Evolutionary conservation across 495 filamentous ascomycete genomes (phyloP).

Genomic region (Talaromyces thailandensis): DNA sequence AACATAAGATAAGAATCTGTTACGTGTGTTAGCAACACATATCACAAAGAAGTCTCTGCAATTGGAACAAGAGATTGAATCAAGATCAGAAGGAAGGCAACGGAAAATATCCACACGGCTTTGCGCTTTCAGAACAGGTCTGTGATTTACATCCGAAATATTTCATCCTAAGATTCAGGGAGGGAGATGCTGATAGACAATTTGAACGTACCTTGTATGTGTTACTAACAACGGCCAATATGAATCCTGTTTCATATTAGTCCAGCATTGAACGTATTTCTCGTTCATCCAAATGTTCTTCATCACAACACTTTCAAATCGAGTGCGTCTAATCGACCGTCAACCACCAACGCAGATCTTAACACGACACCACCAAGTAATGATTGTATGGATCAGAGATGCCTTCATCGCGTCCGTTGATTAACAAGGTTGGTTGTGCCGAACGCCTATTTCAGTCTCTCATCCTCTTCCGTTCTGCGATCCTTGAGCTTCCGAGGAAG

Average conservation of each 20-base stretch:
- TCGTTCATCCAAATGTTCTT: neutral
- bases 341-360: neutral
- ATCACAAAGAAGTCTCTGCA: neutral
- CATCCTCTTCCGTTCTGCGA: constrained; percentile 53
- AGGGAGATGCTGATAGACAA: neutral
- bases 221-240: neutral
- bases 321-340: neutral
- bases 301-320: neutral
- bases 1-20: neutral
- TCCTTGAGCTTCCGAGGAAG: constrained; percentile 87
- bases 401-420: constrained; percentile 91
- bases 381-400: constrained; percentile 70
- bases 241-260: neutral
- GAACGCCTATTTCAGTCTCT: constrained; percentile 96
- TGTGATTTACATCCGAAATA: constrained; percentile 69
- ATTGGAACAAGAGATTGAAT: neutral
- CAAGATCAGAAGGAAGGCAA: constrained; percentile 96
- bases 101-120: constrained; percentile 89
- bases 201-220: neutral
- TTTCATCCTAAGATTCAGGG: constrained; percentile 58
- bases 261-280: neutral
- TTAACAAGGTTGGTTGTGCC: constrained; percentile 97
- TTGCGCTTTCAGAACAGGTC: constrained; percentile 75
- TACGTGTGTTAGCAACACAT: neutral
- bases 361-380: constrained; percentile 34